Evolutionary conservation across 805 yeast species (phyloP).

Genomic region (Barnettozyma pratensis): DNA sequence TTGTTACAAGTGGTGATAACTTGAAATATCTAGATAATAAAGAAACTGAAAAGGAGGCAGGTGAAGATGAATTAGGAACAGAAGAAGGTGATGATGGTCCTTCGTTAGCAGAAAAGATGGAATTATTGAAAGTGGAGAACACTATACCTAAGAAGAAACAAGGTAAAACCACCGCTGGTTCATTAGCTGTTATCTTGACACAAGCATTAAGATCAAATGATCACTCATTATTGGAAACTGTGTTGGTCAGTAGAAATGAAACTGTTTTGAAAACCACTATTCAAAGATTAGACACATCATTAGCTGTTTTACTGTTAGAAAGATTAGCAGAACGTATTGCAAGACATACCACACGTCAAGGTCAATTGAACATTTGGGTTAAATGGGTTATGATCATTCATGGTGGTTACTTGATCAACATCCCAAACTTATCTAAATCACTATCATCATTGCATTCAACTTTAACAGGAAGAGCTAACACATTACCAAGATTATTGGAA

Average conservation of each 20-base stretch:
- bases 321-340: conserved; percentile 56
- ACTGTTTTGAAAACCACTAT: conserved; percentile 49
- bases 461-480: conserved; percentile 56
- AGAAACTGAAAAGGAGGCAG: conserved; percentile 33
- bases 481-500: conserved; percentile 68
- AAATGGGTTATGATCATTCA: conserved; percentile 80
- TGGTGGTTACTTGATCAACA: conserved; percentile 57
- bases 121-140: conserved; percentile 27
- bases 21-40: conserved; percentile 48
- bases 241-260: conserved; percentile 52
- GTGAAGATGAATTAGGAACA: conserved; percentile 24
- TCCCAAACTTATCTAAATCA: conserved; percentile 46
- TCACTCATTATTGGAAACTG: conserved; percentile 78
- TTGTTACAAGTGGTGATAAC: conserved; percentile 60
- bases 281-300: conserved; percentile 46
- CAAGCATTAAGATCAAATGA: conserved; percentile 90
- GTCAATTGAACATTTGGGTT: conserved; percentile 65
- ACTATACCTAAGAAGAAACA: conserved; percentile 29
- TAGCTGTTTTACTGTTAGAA: conserved; percentile 54
- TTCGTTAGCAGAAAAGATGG: conserved; percentile 51
- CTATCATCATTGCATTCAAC: conserved; percentile 62
- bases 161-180: conserved; percentile 60
- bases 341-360: conserved; percentile 49
- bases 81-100: conserved; percentile 42
- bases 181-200: conserved; percentile 75